These are phyloP conservation scores for Ogataea neopini DNA, from an alignment of 805 yeast genomes.

Conservation along the genomic window DNA sequence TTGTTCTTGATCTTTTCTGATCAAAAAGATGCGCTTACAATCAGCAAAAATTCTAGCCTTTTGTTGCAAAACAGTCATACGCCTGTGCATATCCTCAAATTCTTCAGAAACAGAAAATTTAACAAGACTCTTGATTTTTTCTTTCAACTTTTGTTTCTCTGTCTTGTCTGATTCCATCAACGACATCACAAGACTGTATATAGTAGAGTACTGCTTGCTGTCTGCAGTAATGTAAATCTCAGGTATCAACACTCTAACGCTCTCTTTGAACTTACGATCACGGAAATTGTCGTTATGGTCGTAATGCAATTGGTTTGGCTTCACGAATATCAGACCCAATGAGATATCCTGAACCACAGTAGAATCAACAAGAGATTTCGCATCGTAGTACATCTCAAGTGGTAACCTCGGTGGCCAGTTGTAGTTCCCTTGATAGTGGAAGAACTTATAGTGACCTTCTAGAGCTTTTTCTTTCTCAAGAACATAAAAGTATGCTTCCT, in stretches of 20 bases:
- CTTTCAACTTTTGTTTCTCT: constrained; percentile 43
- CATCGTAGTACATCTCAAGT: constrained; percentile 58
- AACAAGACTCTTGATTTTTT: constrained; percentile 34
- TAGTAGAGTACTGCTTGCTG: constrained; percentile 55
- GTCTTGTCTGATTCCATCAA: constrained; percentile 39
- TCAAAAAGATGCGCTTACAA: constrained; percentile 25
- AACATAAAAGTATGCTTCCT: constrained; percentile 57
- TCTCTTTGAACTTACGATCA: constrained; percentile 22
- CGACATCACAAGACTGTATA: constrained; percentile 51
- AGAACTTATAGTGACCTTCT: constrained; percentile 36
- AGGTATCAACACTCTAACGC: constrained; percentile 37
- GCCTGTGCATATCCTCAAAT: constrained; percentile 19
- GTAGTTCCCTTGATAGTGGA: constrained; percentile 29
- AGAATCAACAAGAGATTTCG: constrained; percentile 42
- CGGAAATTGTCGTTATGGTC: constrained; percentile 30
- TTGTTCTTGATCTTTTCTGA: constrained; percentile 12
- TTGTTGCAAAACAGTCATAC: constrained; percentile 24
- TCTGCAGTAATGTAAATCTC: constrained; percentile 54
- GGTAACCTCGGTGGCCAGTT: constrained; percentile 73
- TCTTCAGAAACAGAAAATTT: constrained; percentile 31
- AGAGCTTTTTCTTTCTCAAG: constrained; percentile 41
- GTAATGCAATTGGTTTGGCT: constrained; percentile 54
- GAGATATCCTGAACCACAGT: constrained; percentile 55
- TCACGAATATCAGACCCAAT: constrained; percentile 47
- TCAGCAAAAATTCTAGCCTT: constrained; percentile 24